Evolutionary conservation across 177 flowering plant genomes (phyloP).

Genomic region (Telopea speciosissima): DNA sequence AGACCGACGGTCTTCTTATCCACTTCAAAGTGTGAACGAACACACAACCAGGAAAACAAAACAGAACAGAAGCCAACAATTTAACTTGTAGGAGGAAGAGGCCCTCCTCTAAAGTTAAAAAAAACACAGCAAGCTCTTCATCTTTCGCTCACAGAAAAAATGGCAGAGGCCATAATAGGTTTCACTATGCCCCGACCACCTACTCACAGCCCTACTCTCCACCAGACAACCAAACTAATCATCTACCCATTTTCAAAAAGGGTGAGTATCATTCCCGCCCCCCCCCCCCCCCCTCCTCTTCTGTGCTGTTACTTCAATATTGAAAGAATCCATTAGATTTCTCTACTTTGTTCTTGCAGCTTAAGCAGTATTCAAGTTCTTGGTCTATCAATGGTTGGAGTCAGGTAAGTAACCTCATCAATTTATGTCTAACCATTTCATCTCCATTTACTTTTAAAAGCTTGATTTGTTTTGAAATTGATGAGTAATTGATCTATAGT

Average conservation of each 20-base stretch:
- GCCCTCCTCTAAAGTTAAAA: not conserved
- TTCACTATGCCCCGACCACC: conserved; percentile 38
- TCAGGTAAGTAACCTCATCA: conserved; percentile 27
- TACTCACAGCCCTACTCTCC: conserved; percentile 16
- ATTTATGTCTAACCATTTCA: no score
- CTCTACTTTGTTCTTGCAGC: conserved; percentile 25
- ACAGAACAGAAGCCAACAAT: not conserved
- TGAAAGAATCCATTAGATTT: not conserved
- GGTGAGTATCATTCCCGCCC: conserved; percentile 25
- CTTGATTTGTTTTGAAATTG: no score
- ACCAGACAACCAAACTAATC: conserved; percentile 24
- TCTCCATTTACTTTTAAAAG: no score
- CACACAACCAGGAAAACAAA: not conserved
- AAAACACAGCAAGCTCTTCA: not conserved
- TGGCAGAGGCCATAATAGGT: conserved; percentile 58
- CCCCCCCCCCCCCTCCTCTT: no score
- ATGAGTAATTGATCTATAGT: no score
- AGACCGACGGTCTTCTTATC: conserved; percentile 44
- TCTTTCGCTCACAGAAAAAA: conserved; percentile 11
- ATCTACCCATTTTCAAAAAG: conserved; percentile 21
- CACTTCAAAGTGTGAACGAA: conserved; percentile 9
- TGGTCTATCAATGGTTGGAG: conserved; percentile 23
- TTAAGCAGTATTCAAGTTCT: conserved; percentile 34
- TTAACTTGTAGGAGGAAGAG: not conserved
- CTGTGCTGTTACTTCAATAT: not conserved